These are phyloP conservation scores for Epicoccum nigrum DNA, from an alignment of 2,329 filamentous ascomycete species.

Conservation along the genomic window DNA sequence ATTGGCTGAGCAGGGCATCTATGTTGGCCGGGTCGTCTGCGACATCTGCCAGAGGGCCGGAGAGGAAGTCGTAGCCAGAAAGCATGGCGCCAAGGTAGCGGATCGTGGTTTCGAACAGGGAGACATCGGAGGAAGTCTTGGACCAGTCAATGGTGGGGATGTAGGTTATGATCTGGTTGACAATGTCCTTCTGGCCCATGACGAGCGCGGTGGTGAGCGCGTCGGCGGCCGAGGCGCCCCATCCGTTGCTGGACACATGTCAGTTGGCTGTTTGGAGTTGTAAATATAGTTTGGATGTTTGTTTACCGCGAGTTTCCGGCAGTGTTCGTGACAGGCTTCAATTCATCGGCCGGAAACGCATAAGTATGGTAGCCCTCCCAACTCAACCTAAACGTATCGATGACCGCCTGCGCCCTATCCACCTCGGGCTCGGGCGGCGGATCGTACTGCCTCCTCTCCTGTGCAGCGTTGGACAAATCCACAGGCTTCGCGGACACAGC, in stretches of 20 bases:
- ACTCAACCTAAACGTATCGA: constrained; percentile 41
- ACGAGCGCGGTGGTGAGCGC: constrained; percentile 79
- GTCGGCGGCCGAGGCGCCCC: constrained; percentile 84
- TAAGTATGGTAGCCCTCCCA: constrained; percentile 66
- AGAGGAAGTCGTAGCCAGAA: constrained; percentile 76
- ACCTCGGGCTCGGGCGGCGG: not conserved
- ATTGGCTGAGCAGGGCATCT: constrained; percentile 68
- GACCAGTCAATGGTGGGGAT: constrained; percentile 75
- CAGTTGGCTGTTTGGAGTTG: no score
- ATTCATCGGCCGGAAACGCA: constrained; percentile 78
- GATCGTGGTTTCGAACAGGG: constrained; percentile 89
- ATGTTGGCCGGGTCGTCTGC: constrained; percentile 57
- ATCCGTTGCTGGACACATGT: constrained; percentile 67
- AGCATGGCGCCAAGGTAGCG: constrained; percentile 83
- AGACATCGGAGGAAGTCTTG: constrained; percentile 64
- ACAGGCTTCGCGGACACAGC: constrained; percentile 1
- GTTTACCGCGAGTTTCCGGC: constrained; percentile 71
- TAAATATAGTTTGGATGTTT: no score
- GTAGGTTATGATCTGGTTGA: constrained; percentile 73
- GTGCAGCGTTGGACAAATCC: not conserved
- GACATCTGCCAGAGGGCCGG: constrained; percentile 65
- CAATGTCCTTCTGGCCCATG: constrained; percentile 72
- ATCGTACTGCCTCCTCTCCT: constrained; percentile 21
- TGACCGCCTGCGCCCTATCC: constrained; percentile 42
- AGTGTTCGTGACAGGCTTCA: constrained; percentile 70